Base-by-base conservation (phyloP, 2,329 filamentous ascomycete genomes). In the Elsinoe australis region DNA sequence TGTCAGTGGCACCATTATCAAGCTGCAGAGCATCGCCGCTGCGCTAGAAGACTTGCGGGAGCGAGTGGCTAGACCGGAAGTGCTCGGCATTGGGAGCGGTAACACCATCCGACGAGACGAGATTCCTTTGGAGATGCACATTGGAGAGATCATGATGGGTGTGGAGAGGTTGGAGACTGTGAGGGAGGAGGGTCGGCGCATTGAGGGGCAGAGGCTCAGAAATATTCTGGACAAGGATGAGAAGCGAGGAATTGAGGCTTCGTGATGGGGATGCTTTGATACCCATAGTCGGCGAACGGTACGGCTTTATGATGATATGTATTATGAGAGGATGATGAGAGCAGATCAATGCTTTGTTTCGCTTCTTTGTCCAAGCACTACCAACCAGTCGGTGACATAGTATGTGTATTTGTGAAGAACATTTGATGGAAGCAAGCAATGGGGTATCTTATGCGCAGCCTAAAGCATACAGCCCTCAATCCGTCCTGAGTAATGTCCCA, bases 1-100 rank as follows among this genome's bases (percentile, higher is more conserved):
- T 60, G 77, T 94, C n/a, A 75, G 69, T 12, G 73, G 73, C 1
- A 80, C 87, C 0, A 69, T 92, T 12, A 67, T 87, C 33, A 85
- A 87, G 58, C 71, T 92, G 28, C 78, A 86, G 62, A 78, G 78
- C 49, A 90, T 92, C 52, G 76, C 81, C 55, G 75, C 79, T 1
- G 79, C 80, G 35, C 67, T 94, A 9, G 79, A 82, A 54, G 83
- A 87, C 57, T 63, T 94, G 55, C 71, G 83, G 17, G 83, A 87
- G 51, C 70, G 82, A 4, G 82, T 89, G 7, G 79, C 78, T 0
- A 74, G 76, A 49, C 83, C 85, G 0, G 80, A 80, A 54, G 62
- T 83, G 7, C 57, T 80, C 8, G 73, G 73, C 1, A 73, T 70
- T 19, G 39, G 39, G 14, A 29, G 22, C 6, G 14, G 24, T 12